Evolutionary conservation across 163 green algal species (phyloP).

Genomic region (Volvox carteri): DNA sequence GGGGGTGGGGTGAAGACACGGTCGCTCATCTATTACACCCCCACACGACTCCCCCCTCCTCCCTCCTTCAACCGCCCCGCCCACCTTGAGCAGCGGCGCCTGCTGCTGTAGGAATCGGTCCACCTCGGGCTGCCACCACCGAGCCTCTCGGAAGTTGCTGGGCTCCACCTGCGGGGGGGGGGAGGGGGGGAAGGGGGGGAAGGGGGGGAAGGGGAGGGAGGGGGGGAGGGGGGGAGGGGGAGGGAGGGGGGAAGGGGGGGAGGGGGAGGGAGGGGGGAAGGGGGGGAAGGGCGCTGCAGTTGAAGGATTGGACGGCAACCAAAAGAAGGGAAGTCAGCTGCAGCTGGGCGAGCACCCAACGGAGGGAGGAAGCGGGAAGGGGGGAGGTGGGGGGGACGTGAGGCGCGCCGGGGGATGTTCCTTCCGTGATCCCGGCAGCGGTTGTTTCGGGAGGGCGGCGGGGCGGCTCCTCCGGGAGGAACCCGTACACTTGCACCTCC

Average conservation of each 20-base stretch:
- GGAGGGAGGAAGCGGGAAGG: too few species aligned
- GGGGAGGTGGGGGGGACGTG: too few species aligned
- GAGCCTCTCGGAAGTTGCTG: slow-evolving; percentile 60
- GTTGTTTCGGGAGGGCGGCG: too few species aligned
- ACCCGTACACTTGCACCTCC: neutral
- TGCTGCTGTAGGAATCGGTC: slow-evolving; percentile 65
- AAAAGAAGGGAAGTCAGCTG: too few species aligned
- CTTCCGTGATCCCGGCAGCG: too few species aligned
- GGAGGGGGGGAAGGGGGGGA: neutral
- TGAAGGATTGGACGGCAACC: too few species aligned
- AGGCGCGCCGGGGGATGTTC: too few species aligned
- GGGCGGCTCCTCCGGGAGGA: too few species aligned
- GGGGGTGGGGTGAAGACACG: neutral
- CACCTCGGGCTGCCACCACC: slow-evolving; percentile 71
- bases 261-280: too few species aligned
- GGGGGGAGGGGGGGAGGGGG: neutral
- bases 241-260: too few species aligned
- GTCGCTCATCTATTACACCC: neutral
- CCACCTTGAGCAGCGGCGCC: slow-evolving; percentile 54
- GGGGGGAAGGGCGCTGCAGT: too few species aligned
- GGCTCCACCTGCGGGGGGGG: slow-evolving; percentile 40
- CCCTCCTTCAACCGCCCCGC: neutral
- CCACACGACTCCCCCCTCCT: neutral
- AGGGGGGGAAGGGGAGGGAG: neutral
- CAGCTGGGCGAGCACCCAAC: too few species aligned